Evolutionary conservation across 1,284 basidiomycete species (phyloP).

Genomic region (Gymnopus androsaceus): DNA sequence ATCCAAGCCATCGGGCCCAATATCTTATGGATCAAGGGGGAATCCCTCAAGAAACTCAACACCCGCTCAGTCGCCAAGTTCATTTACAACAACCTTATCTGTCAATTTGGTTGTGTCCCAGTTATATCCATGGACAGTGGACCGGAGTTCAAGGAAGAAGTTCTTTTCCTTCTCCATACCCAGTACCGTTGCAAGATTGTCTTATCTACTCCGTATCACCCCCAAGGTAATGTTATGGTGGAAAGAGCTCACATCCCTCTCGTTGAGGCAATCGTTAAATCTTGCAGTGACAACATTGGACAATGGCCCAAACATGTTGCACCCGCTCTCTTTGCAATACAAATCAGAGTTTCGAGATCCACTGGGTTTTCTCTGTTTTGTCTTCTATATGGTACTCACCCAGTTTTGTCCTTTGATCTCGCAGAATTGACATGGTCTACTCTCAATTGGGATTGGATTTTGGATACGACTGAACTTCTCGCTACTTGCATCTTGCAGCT

Average conservation of each 20-base stretch:
- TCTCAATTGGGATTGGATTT: slow-evolving; percentile 9
- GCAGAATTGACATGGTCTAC: slow-evolving; percentile 23
- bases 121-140: slow-evolving; percentile 31
- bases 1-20: slow-evolving; percentile 28
- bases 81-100: slow-evolving; percentile 34
- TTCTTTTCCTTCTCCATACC: slow-evolving; percentile 20
- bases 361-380: slow-evolving; percentile 25
- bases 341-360: slow-evolving; percentile 19
- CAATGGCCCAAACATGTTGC: slow-evolving; percentile 19
- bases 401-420: slow-evolving; percentile 24
- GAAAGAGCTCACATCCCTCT: slow-evolving; percentile 32
- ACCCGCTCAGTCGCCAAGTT: slow-evolving; percentile 26
- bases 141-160: slow-evolving; percentile 30
- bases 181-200: slow-evolving; percentile 29
- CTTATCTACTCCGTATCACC: too few relatives aligned
- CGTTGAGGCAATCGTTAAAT: slow-evolving; percentile 24
- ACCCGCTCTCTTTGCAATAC: slow-evolving; percentile 21
- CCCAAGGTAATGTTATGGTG: slow-evolving; percentile 33
- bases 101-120: slow-evolving; percentile 28
- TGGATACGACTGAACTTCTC: slow-evolving; percentile 16
- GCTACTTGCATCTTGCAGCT: not conserved
- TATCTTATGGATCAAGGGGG: slow-evolving; percentile 29
- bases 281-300: slow-evolving; percentile 19
- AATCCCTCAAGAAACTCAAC: slow-evolving; percentile 18
- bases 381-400: slow-evolving; percentile 21